phyloP scores from a whole-genome alignment of 176 grass and related monocot genomes.

The Juncus effusus region DNA sequence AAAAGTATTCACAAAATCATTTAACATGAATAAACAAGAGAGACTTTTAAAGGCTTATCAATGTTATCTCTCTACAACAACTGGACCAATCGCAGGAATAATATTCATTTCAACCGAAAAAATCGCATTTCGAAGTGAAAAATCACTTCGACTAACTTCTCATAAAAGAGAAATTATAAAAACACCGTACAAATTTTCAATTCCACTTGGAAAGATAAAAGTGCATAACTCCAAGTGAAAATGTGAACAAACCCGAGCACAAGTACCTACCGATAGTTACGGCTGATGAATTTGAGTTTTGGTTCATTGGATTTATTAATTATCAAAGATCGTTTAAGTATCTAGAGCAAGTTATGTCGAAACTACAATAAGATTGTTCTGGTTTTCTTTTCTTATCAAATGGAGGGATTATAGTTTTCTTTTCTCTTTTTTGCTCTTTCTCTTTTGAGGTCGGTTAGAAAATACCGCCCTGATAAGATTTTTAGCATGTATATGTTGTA shows the following conservation, averaged over 20 bases:
- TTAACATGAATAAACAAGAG: slow-evolving; percentile 55
- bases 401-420: neutral
- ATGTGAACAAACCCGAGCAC: slow-evolving; percentile 61
- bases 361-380: slow-evolving; percentile 29
- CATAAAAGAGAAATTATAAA: slow-evolving; percentile 35
- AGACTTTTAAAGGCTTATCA: slow-evolving; percentile 54
- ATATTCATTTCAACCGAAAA: slow-evolving; percentile 70
- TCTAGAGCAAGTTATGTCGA: slow-evolving; percentile 38
- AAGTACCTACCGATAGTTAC: slow-evolving; percentile 84
- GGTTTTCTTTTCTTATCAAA: neutral
- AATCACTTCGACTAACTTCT: slow-evolving; percentile 12
- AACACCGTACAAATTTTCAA: slow-evolving; percentile 75
- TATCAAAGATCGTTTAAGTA: slow-evolving; percentile 49
- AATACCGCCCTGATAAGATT: too few species aligned
- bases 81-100: slow-evolving; percentile 72
- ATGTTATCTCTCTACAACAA: slow-evolving; percentile 79
- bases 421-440: neutral
- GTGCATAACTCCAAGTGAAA: slow-evolving; percentile 45
- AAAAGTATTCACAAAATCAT: slow-evolving; percentile 64
- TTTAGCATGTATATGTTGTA: neutral
- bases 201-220: slow-evolving; percentile 63
- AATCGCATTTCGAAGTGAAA: slow-evolving; percentile 73
- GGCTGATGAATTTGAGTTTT: slow-evolving; percentile 75
- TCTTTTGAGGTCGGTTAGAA: too few species aligned
- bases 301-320: slow-evolving; percentile 88